Evolutionary conservation across 2,329 filamentous ascomycete species (phyloP), one percentile per base, ranked within the genome.

Genomic region (Fusarium palustre): DNA sequence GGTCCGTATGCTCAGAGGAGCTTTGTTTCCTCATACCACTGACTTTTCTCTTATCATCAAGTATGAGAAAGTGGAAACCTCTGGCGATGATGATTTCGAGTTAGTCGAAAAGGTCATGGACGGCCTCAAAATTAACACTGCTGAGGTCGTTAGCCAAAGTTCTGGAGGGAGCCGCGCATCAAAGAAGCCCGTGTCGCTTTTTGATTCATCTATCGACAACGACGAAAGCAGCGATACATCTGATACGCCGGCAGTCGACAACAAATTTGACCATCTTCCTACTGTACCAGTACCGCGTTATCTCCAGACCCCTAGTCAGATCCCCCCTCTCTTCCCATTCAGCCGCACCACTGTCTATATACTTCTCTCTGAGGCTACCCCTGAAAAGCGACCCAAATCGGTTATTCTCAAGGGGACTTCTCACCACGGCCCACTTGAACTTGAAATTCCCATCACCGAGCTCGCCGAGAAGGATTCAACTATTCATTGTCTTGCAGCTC

Each of bases 1-100:
- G 1, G 84, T 93, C 4, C 85, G 91, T 4, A 93, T 94, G 91
- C 81, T 94, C 59, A 92, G 91, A 74, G 91, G 87, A 0, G 88
- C 90, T 0, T 77, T 93, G 22, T 88, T 86, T 3, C 89, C 90
- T 0, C 90, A 92, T 66, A 81, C 92, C 45, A 84, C 79, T 18
- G 85, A 92, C 73, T 92, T 90, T 72, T 83, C 81, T 0, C 79
- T 93, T 2, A 87, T 91, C 71, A 79, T 92, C 64, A 86, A 88
- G 55, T 92, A 91, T 69, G 77, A 74, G 10, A 75, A 68, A 9
- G 59, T 55, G 7, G 54, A 66, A 0, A 18, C 61, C 7, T 60
- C 64, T 6, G 74, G 70, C 16, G 78, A 80, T 1, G 85, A 88
- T 16, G 88, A 88, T 20, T 91, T 88, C 62, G 90, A 91, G 74